These are phyloP conservation scores for Xylariomycetidae sp. DNA, from an alignment of 2,329 filamentous ascomycete species.

Conservation along the genomic window DNA sequence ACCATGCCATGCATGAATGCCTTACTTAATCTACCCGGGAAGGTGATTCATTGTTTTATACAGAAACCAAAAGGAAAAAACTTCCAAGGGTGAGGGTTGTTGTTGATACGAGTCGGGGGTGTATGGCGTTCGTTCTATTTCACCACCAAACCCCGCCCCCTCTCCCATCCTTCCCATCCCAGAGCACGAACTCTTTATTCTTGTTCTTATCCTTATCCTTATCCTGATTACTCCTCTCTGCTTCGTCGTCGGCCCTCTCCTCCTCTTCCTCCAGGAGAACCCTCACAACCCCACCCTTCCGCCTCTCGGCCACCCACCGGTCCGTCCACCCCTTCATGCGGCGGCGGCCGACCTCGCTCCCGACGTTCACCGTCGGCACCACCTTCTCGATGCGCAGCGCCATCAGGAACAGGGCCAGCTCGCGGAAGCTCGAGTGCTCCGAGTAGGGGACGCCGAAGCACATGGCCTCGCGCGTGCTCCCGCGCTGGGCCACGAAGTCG, in stretches of 20 bases:
- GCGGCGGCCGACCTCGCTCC: slow-evolving; percentile 50
- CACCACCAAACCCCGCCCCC: slow-evolving; percentile 39
- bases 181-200: slow-evolving; percentile 17
- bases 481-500: slow-evolving; percentile 76
- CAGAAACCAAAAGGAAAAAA: no score
- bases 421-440: slow-evolving; percentile 91
- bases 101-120: no score
- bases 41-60: no score
- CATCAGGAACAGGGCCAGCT: slow-evolving; percentile 91
- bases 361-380: slow-evolving; percentile 87
- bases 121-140: no score
- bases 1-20: no score
- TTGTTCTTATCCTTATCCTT: not conserved
- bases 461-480: slow-evolving; percentile 74
- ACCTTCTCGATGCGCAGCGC: slow-evolving; percentile 81
- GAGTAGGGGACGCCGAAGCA: slow-evolving; percentile 95
- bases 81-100: no score
- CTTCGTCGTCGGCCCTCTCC: slow-evolving; percentile 22
- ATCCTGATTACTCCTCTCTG: slow-evolving; percentile 3
- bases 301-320: slow-evolving; percentile 55
- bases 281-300: slow-evolving; percentile 48
- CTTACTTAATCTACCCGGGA: no score
- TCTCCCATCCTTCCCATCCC: slow-evolving; percentile 36
- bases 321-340: slow-evolving; percentile 64
- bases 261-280: slow-evolving; percentile 38